A percentile compares a stretch with the other conserved stretches of the same genome.
Conservation (phyloP, 306 rosid genomes). For the Dalbergia cultrata region DNA sequence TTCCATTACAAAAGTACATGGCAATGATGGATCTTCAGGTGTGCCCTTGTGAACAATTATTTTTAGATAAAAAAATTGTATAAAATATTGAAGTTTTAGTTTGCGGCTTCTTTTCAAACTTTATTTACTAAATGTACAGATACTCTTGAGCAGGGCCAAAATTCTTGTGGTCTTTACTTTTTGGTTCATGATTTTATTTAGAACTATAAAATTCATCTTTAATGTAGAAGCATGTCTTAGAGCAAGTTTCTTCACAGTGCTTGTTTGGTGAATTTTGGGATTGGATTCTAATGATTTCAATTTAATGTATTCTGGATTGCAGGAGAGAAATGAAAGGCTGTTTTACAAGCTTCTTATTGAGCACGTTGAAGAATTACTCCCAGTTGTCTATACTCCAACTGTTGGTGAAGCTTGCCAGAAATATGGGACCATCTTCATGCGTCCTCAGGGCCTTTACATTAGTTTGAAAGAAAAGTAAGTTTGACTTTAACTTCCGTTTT, state of each 20-base stretch:
- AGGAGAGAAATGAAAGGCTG: slow-evolving; percentile 90
- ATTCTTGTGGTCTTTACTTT: not conserved
- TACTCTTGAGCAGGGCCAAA: not conserved
- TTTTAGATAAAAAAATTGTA: not conserved
- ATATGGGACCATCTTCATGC: slow-evolving; percentile 88
- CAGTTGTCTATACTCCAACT: slow-evolving; percentile 95
- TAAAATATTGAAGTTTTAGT: not conserved
- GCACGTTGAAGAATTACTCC: slow-evolving; percentile 96
- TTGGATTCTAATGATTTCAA: slow-evolving; percentile 33
- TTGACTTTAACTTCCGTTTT: slow-evolving; percentile 14
- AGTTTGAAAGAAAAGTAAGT: slow-evolving; percentile 96
- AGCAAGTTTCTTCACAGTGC: not conserved
- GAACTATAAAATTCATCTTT: not conserved
- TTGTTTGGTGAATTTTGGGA: slow-evolving; percentile 25
- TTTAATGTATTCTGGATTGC: slow-evolving; percentile 42
- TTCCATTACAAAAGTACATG: slow-evolving; percentile 92
- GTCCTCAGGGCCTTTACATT: slow-evolving; percentile 95
- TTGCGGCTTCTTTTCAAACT: slow-evolving; percentile 16
- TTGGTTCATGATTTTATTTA: slow-evolving; percentile 5
- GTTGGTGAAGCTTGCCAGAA: slow-evolving; percentile 99
- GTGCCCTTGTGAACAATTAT: slow-evolving; percentile 39
- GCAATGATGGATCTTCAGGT: slow-evolving; percentile 99
- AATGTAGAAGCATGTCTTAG: not conserved
- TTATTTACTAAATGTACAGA: not conserved
- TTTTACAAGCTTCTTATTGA: slow-evolving; percentile 91